Evolutionary conservation across 139 green algal genomes (phyloP).

Genomic region (Coelastrella sp.): DNA sequence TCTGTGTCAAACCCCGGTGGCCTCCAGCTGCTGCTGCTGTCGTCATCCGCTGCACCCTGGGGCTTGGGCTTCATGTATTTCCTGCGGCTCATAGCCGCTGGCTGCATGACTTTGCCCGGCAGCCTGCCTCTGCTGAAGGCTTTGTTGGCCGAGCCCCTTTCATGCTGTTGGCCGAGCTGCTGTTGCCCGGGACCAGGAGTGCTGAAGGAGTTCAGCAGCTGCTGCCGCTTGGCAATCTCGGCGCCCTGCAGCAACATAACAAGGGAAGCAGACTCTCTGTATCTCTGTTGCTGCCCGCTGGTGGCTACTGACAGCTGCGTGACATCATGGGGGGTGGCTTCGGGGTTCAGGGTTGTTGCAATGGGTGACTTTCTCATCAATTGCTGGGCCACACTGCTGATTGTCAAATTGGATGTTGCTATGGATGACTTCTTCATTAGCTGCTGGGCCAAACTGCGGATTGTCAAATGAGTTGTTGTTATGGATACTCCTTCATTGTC

Average conservation of each 20-base stretch:
- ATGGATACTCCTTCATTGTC: no score
- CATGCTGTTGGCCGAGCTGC: background rate
- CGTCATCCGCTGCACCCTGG: background rate
- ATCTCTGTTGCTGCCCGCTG: background rate
- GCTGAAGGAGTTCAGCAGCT: background rate
- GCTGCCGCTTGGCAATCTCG: conserved; percentile 35
- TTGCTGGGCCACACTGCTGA: no score
- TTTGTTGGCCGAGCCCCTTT: background rate
- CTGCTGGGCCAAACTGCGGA: no score
- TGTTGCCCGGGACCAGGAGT: background rate
- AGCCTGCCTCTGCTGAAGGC: background rate
- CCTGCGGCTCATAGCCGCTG: background rate
- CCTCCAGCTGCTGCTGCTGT: background rate
- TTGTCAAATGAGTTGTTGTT: no score
- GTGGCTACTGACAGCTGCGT: no score
- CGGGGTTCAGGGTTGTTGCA: no score
- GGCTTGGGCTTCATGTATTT: background rate
- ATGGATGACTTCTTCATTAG: no score
- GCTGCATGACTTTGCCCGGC: background rate
- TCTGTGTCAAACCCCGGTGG: background rate
- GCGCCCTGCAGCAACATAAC: conserved; percentile 21
- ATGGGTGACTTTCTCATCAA: no score
- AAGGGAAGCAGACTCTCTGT: background rate
- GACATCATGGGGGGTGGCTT: no score
- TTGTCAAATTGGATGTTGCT: no score